phyloP scores from a whole-genome alignment of 2,329 filamentous ascomycete species.

The Cladosporium halotolerans region DNA sequence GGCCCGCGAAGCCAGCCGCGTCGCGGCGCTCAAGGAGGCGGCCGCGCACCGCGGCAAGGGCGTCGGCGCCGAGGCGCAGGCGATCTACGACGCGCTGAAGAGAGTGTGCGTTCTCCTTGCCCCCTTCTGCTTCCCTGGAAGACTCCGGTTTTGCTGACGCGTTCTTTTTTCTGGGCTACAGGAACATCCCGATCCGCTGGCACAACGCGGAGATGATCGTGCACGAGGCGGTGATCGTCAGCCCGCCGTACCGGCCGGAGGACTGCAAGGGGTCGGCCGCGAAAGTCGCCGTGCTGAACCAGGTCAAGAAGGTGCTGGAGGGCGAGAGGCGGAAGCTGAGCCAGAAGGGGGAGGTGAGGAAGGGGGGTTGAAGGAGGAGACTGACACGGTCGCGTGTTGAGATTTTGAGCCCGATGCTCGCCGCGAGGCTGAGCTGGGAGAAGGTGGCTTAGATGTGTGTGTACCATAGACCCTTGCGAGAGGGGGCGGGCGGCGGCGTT shows the following conservation, averaged over 20 bases:
- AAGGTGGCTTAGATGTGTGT: too few species aligned
- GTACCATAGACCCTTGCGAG: too few species aligned
- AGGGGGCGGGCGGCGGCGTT: too few species aligned
- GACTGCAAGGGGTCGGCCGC: constrained; percentile 44
- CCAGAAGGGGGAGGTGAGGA: constrained; percentile 19
- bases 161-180: too few species aligned
- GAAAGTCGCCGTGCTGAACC: constrained; percentile 36
- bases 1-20: constrained; percentile 49
- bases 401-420: too few species aligned
- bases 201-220: constrained; percentile 54
- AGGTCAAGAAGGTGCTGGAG: constrained; percentile 43
- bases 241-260: constrained; percentile 52
- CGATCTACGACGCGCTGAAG: constrained; percentile 56
- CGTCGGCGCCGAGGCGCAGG: constrained; percentile 56
- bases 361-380: constrained; percentile 2
- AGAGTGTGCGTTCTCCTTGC: constrained; percentile 41
- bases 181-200: constrained; percentile 49
- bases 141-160: neutral
- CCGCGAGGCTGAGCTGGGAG: too few species aligned
- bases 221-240: constrained; percentile 54
- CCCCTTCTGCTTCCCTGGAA: neutral
- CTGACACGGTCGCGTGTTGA: too few species aligned
- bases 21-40: constrained; percentile 51
- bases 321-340: constrained; percentile 39
- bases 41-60: constrained; percentile 55